Percentiles rank a stretch among this genome's conserved stretches.
Conservation (phyloP, 2,329 filamentous ascomycete genomes). For the Monosporascus sp. region DNA sequence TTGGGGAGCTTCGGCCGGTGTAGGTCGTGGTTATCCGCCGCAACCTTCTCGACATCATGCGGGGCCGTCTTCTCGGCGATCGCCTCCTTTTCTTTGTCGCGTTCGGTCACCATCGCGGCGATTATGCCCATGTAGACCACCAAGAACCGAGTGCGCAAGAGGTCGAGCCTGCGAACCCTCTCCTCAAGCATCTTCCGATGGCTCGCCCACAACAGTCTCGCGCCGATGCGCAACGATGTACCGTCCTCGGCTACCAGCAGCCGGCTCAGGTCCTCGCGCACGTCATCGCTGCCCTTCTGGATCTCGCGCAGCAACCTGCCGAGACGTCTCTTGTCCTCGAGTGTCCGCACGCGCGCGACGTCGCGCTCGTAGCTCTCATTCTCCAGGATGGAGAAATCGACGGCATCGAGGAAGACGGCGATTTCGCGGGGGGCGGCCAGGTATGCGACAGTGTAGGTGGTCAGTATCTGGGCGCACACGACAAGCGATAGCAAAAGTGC, state of each 20-base stretch:
- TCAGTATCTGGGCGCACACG: constrained; percentile 46
- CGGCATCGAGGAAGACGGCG: constrained; percentile 50
- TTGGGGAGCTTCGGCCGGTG: constrained; percentile 32
- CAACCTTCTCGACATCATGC: not conserved
- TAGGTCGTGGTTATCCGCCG: constrained; percentile 15
- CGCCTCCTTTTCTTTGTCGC: constrained; percentile 25
- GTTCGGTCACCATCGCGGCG: constrained; percentile 29
- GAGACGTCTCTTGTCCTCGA: constrained; percentile 59
- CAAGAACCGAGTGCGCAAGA: constrained; percentile 59
- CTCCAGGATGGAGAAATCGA: constrained; percentile 57
- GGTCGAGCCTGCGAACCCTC: constrained; percentile 51
- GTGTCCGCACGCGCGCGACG: constrained; percentile 48
- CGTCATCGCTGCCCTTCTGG: constrained; percentile 52
- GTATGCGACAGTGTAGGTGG: constrained; percentile 51
- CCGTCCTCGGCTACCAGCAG: constrained; percentile 43
- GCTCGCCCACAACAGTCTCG: constrained; percentile 53
- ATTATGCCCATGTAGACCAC: constrained; percentile 60
- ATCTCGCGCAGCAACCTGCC: constrained; percentile 55
- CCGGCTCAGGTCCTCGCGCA: constrained; percentile 53
- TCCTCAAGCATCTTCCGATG: constrained; percentile 51
- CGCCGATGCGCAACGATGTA: constrained; percentile 38
- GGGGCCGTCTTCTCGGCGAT: constrained; percentile 25
- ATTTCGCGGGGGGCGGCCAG: constrained; percentile 53
- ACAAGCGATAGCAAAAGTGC: constrained; percentile 51
- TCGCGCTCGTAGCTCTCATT: constrained; percentile 61